These are phyloP conservation scores for Phytophthora fragariae DNA, from an alignment of 352 stramenopile species.

Conservation along the genomic window DNA sequence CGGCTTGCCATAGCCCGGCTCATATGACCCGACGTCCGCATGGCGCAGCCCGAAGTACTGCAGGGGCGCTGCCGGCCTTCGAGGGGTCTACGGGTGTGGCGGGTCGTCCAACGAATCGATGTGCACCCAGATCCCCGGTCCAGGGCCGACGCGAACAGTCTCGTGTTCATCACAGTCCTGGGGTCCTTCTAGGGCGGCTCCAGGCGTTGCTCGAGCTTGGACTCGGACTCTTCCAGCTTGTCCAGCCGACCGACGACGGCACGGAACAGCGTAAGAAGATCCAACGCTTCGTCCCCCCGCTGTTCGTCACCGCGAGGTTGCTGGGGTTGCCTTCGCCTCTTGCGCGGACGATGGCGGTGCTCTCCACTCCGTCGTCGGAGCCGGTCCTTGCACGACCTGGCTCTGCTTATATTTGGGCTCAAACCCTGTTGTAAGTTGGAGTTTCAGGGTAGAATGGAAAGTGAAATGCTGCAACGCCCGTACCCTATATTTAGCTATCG, in stretches of 20 bases:
- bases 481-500: too few relatives aligned
- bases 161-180: too few relatives aligned
- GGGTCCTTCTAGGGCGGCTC: slow-evolving; percentile 2
- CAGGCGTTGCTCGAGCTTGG: slow-evolving; percentile 5
- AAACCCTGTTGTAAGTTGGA: not conserved
- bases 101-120: too few relatives aligned
- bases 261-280: not conserved
- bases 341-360: slow-evolving; percentile 1
- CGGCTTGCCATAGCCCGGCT: too few relatives aligned
- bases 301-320: not conserved
- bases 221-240: slow-evolving; percentile 8
- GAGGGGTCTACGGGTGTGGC: too few relatives aligned
- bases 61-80: too few relatives aligned
- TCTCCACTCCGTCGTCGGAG: slow-evolving; percentile 7
- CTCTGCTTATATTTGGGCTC: slow-evolving; percentile 9
- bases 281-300: not conserved
- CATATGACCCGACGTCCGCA: too few relatives aligned
- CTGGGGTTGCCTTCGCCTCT: slow-evolving; percentile 3
- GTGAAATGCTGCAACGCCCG: too few relatives aligned
- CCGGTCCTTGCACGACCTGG: slow-evolving; percentile 4
- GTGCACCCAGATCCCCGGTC: too few relatives aligned
- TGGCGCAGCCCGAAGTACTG: too few relatives aligned
- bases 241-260: slow-evolving; percentile 1
- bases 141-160: too few relatives aligned
- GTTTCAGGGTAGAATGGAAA: not conserved